These are phyloP conservation scores for Hebeloma cylindrosporum DNA, from an alignment of 768 basidiomycete species.

Conservation along the genomic window DNA sequence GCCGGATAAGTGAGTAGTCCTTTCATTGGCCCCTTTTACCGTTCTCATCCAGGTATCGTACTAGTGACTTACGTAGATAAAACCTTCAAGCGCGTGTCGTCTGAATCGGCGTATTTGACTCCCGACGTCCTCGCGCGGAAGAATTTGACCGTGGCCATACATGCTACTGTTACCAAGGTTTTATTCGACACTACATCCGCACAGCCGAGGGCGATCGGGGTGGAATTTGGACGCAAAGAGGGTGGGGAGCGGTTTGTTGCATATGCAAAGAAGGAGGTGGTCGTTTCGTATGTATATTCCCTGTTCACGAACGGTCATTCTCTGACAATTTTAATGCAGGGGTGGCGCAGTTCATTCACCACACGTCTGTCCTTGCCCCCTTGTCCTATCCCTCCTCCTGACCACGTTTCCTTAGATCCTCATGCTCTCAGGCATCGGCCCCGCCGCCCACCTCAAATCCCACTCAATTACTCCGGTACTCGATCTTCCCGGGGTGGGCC, in stretches of 20 bases:
- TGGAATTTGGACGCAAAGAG: constrained; percentile 51
- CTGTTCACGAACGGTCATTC: background rate
- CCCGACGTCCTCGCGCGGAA: constrained; percentile 58
- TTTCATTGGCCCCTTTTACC: background rate
- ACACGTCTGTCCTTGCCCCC: constrained; percentile 8
- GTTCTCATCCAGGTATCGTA: background rate
- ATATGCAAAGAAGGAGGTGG: constrained; percentile 56
- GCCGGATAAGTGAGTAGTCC: constrained; percentile 43
- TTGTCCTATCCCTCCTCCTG: background rate
- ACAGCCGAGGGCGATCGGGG: constrained; percentile 53
- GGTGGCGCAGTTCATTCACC: constrained; percentile 22
- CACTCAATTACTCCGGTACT: constrained; percentile 54
- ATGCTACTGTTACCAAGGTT: constrained; percentile 56
- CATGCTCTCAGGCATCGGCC: constrained; percentile 77
- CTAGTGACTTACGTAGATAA: constrained; percentile 68
- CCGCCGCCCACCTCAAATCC: constrained; percentile 50
- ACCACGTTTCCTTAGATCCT: constrained; percentile 43
- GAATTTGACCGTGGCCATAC: constrained; percentile 61
- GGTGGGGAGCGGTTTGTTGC: constrained; percentile 42
- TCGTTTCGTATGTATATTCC: constrained; percentile 50
- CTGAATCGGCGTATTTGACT: constrained; percentile 68
- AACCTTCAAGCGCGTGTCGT: constrained; percentile 53
- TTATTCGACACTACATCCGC: constrained; percentile 46
- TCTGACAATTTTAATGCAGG: constrained; percentile 10
- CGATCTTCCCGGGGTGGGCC: constrained; percentile 74